Evolutionary conservation across 1,139 yeast genomes (phyloP).

Genomic region (Candida pseudoviswanathii): DNA sequence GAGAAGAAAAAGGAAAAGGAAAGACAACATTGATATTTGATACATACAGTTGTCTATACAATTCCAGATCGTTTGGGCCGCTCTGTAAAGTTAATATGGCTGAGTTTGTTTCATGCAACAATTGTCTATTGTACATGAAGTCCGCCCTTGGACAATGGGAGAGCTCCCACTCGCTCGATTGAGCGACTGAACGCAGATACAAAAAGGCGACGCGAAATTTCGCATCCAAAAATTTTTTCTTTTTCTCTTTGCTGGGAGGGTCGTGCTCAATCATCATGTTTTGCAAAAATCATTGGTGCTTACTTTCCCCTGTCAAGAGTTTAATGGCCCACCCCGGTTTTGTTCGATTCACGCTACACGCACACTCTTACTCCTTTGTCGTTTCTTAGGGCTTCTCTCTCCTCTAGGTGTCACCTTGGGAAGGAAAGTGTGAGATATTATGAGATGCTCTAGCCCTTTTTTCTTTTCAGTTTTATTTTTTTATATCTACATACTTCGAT

Average conservation of each 20-base stretch:
- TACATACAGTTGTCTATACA: background rate
- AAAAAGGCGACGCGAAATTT: conserved; percentile 3
- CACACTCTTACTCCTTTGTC: background rate
- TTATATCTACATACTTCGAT: background rate
- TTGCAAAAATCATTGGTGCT: too few relatives aligned
- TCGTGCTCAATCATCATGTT: too few relatives aligned
- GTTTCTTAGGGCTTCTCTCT: background rate
- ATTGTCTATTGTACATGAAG: background rate
- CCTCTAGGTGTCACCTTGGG: background rate
- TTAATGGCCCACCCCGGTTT: background rate
- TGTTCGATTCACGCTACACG: background rate
- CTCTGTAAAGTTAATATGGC: background rate
- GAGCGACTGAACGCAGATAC: too few relatives aligned
- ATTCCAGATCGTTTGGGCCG: background rate
- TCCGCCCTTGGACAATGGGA: too few relatives aligned
- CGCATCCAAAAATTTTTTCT: conserved; percentile 3
- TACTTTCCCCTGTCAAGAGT: background rate
- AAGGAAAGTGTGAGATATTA: too few relatives aligned
- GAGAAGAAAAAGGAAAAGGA: too few relatives aligned
- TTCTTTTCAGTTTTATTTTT: background rate
- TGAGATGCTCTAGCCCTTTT: background rate
- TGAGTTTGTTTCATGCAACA: conserved; percentile 2
- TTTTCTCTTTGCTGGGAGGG: background rate
- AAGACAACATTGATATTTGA: background rate
- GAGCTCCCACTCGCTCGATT: too few relatives aligned